These are phyloP conservation scores for Pestalotiopsis fici DNA, from an alignment of 2,329 filamentous ascomycete genomes.

Conservation along the genomic window DNA sequence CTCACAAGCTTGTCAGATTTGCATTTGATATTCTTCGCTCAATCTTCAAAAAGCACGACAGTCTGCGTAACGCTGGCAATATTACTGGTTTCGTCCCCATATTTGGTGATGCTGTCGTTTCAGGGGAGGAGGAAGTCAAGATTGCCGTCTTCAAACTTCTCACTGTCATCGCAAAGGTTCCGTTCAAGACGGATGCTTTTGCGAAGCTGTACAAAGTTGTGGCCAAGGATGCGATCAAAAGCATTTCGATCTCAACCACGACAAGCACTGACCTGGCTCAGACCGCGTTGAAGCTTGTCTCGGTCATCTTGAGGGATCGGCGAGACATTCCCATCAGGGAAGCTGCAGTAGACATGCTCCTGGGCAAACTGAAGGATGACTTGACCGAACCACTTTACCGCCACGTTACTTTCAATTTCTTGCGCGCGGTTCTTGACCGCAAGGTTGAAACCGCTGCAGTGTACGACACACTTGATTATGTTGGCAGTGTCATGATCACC, in stretches of 20 bases:
- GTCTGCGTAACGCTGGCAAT: conserved; percentile 77
- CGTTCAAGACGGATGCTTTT: conserved; percentile 70
- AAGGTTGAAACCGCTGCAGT: conserved; percentile 84
- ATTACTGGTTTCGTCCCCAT: conserved; percentile 85
- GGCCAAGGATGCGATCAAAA: conserved; percentile 79
- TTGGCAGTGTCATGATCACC: conserved; percentile 91
- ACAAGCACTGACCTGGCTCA: conserved; percentile 85
- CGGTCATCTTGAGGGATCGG: conserved; percentile 81
- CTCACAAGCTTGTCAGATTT: conserved; percentile 86
- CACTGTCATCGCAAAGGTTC: conserved; percentile 81
- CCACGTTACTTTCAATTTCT: conserved; percentile 91
- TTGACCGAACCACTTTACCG: conserved; percentile 91
- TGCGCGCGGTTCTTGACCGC: conserved; percentile 82
- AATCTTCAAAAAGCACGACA: conserved; percentile 83
- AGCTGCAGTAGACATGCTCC: conserved; percentile 77
- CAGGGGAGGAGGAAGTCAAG: conserved; percentile 89
- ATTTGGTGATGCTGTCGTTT: conserved; percentile 82
- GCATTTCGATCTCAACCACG: conserved; percentile 74
- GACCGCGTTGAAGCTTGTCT: conserved; percentile 84
- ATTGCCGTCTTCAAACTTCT: conserved; percentile 85
- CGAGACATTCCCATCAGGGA: conserved; percentile 77
- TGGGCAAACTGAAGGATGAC: conserved; percentile 81
- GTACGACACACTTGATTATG: conserved; percentile 88
- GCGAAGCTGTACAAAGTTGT: conserved; percentile 71
- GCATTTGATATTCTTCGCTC: conserved; percentile 83